These are phyloP conservation scores for Xylariaceae sp. DNA, from an alignment of 2,329 filamentous ascomycete genomes.

Conservation along the genomic window DNA sequence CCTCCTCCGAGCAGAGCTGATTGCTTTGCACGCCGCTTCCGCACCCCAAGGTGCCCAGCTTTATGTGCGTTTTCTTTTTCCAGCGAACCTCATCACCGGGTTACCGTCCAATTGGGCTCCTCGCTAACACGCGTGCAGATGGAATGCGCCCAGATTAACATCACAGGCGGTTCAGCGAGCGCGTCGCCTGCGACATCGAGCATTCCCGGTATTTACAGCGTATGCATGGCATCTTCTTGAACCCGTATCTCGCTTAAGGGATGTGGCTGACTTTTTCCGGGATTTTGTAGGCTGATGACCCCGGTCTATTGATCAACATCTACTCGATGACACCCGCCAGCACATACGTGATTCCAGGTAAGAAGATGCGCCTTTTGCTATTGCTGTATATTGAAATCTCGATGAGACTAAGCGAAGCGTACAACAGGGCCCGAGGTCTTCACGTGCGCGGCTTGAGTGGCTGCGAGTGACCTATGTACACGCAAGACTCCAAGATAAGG, in stretches of 20 bases:
- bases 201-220: constrained; percentile 37
- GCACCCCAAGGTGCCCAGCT: constrained; percentile 43
- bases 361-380: background rate
- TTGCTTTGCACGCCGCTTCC: constrained; percentile 48
- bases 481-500: background rate
- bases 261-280: background rate
- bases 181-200: constrained; percentile 32
- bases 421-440: constrained; percentile 24
- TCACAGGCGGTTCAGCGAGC: constrained; percentile 28
- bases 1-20: constrained; percentile 54
- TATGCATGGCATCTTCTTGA: constrained; percentile 1
- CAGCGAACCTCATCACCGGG: background rate
- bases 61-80: constrained; percentile 30
- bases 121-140: constrained; percentile 29
- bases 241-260: background rate
- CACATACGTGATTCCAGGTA: constrained; percentile 33
- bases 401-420: background rate
- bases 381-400: background rate
- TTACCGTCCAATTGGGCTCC: too few species aligned
- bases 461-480: background rate
- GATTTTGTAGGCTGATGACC: constrained; percentile 28
- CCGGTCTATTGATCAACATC: constrained; percentile 36
- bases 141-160: constrained; percentile 39
- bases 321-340: constrained; percentile 32
- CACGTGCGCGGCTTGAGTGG: constrained; percentile 17